Percentiles rank a stretch among this genome's conserved stretches.
These are phyloP conservation scores for Schrenkiella parvula DNA, from an alignment of 345 rosid genomes.

Conservation along the genomic window DNA sequence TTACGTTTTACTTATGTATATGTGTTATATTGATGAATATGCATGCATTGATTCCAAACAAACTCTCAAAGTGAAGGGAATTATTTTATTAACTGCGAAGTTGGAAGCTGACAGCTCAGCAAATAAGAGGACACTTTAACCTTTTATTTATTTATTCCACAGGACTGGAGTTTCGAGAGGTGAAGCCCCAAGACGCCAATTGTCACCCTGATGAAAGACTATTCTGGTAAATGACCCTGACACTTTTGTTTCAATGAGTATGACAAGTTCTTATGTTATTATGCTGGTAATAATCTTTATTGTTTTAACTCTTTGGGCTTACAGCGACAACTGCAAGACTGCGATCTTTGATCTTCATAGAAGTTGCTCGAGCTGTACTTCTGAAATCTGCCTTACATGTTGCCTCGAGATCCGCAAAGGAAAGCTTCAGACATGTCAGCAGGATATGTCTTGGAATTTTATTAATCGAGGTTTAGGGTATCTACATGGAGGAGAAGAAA, in stretches of 20 bases:
- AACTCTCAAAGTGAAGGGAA: not conserved
- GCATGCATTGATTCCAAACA: not conserved
- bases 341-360: constrained; percentile 54
- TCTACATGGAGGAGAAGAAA: constrained; percentile 42
- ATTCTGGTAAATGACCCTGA: constrained; percentile 42
- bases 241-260: not conserved
- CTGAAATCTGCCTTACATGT: constrained; percentile 58
- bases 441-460: constrained; percentile 31
- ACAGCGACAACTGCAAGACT: constrained; percentile 56
- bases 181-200: not conserved
- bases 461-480: constrained; percentile 25
- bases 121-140: not conserved
- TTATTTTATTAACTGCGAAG: not conserved
- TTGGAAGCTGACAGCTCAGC: not conserved
- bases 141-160: not conserved
- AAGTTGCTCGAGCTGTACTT: constrained; percentile 45
- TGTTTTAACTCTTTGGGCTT: not conserved
- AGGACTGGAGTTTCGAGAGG: constrained; percentile 19
- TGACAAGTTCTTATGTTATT: not conserved
- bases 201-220: constrained; percentile 37
- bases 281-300: not conserved
- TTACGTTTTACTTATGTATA: not conserved
- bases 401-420: constrained; percentile 57
- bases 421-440: constrained; percentile 33
- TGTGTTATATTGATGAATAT: not conserved